Evolutionary conservation across 2,329 filamentous ascomycete species (phyloP).

Genomic region (Geoglossum cookeanum): DNA sequence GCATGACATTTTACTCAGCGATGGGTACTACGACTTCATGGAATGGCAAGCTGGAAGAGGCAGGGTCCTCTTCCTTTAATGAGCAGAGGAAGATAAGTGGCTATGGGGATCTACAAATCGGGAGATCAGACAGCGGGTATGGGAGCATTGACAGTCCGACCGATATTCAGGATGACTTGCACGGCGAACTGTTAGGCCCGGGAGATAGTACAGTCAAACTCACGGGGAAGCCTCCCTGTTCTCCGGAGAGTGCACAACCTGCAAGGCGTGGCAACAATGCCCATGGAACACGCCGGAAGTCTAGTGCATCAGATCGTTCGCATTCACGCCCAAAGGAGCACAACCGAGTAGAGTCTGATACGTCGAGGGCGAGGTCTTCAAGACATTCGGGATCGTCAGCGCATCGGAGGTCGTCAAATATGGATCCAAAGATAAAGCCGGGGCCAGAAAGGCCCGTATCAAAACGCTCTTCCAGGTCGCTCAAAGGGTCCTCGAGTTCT

Average conservation of each 20-base stretch:
- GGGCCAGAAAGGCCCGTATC: neutral
- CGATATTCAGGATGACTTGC: neutral
- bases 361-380: neutral
- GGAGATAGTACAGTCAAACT: neutral
- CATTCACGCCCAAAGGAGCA: neutral
- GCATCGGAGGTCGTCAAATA: neutral
- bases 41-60: neutral
- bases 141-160: neutral
- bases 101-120: neutral
- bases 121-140: slow-evolving; percentile 1
- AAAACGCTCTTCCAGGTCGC: neutral
- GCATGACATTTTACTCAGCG: neutral
- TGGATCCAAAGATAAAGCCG: neutral
- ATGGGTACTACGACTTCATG: neutral
- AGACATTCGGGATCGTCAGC: neutral
- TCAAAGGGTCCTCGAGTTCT: neutral
- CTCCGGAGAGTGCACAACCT: neutral
- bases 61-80: neutral
- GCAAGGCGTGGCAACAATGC: neutral
- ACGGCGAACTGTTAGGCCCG: neutral
- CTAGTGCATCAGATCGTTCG: neutral
- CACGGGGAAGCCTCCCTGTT: neutral
- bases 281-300: neutral
- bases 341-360: neutral
- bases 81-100: neutral